Conservation (phyloP, 306 rosid genomes). For the Casuarina glauca region DNA sequence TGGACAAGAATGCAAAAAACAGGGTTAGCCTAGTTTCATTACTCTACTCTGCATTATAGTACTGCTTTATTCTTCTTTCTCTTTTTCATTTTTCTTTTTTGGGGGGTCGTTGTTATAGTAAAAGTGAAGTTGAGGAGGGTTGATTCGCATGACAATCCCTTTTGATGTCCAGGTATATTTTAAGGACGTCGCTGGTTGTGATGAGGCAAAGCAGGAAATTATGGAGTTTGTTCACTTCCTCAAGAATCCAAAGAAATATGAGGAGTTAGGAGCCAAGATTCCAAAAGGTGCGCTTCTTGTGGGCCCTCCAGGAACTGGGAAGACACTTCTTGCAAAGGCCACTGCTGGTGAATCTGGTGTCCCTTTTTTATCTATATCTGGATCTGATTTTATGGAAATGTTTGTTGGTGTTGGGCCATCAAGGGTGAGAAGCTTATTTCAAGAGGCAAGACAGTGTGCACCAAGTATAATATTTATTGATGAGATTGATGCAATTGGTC, state of each 20-base stretch:
- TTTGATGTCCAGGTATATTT: constrained; percentile 43
- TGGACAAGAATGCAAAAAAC: constrained; percentile 58
- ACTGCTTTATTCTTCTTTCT: not conserved
- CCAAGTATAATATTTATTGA: constrained; percentile 65
- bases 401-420: constrained; percentile 66
- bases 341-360: constrained; percentile 66
- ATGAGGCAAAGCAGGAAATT: constrained; percentile 67
- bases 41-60: not conserved
- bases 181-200: constrained; percentile 65
- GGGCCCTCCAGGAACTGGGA: constrained; percentile 73
- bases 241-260: constrained; percentile 58
- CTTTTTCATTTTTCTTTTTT: no score
- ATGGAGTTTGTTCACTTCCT: constrained; percentile 70
- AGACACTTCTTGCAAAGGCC: constrained; percentile 66
- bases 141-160: not conserved
- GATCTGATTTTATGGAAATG: constrained; percentile 71
- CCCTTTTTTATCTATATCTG: constrained; percentile 57
- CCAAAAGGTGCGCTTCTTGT: constrained; percentile 65
- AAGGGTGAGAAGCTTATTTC: constrained; percentile 63
- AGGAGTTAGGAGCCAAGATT: constrained; percentile 62
- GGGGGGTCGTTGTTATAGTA: not conserved
- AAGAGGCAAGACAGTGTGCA: constrained; percentile 68
- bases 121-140: not conserved
- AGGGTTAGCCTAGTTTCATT: constrained; percentile 34
- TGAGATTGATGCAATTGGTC: constrained; percentile 72